Base-by-base conservation (phyloP, 1,284 basidiomycete genomes). In the Sparassis latifolia region DNA sequence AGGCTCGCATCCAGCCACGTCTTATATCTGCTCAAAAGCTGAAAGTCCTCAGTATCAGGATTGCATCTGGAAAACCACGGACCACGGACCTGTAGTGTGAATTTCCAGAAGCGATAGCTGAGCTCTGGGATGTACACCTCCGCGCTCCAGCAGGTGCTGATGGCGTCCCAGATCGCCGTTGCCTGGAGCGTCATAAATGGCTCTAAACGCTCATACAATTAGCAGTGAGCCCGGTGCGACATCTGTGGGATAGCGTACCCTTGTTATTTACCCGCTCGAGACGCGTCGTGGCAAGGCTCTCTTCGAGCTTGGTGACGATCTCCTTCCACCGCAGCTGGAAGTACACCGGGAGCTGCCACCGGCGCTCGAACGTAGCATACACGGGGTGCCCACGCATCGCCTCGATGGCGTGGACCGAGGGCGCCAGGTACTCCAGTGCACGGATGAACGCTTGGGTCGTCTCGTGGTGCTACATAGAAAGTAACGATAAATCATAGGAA, bases 311-410 rank as follows among this genome's bases (percentile, higher is more conserved):
- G 0, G 76, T 69, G 1, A 96, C 83, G 48, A 97, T 89, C 61
- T 97, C 94, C 65, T 97, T 96, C 87, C 94, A 96, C n/a, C 95
- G 80, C 56, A 99, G 74, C 65, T 99, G 96, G 67, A 97, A 98
- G 66, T 99, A 99, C 12, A 98, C 89, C 0, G 92, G 89, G 4
- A 99, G 75, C 64, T 98, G 96, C 95, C 96, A 99, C 40, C 93
- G 78, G 50, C 82, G 78, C 62, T 89, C 82, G 61, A 98, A 96
- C 0, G 83, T 68, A 5, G 65, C 59, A 66, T 87, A 95, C 3
- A 83, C 74, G 0, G 83, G 77, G 65, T 92, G 88, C 3, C 70
- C 62, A 3, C 91, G 81, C 77, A 96, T 84, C 0, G 75, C 73
- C 52, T 82, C 72, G 9, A 94, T 78, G 1, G 88, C 78, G 37